Evolutionary conservation across 2,329 filamentous ascomycete genomes (phyloP).

Genomic region (Fusarium pseudocircinatum): DNA sequence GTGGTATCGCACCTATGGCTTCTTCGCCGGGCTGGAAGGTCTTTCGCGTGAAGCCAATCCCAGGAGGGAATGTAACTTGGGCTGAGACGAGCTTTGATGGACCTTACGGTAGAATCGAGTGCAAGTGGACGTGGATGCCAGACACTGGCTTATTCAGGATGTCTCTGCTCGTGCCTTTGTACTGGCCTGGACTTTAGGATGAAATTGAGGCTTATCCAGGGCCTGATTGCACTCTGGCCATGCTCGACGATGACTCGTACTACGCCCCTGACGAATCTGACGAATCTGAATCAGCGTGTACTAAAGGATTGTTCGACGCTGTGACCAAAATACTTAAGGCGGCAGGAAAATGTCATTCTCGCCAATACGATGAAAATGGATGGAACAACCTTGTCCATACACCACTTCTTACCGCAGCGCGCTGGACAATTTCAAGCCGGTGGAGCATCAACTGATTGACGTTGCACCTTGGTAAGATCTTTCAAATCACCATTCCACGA

Average conservation of each 20-base stretch:
- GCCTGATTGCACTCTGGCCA: background rate
- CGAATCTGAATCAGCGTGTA: no score
- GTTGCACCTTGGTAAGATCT: background rate
- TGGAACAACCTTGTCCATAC: background rate
- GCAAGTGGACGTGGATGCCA: background rate
- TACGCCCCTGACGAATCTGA: background rate
- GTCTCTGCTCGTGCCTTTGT: background rate
- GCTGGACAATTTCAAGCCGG: background rate
- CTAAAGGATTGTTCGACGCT: background rate
- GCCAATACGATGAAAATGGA: background rate
- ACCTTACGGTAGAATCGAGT: background rate
- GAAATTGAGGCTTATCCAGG: background rate
- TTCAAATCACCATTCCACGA: fast-evolving
- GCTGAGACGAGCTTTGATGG: background rate
- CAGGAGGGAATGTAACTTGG: background rate
- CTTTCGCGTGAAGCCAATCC: background rate
- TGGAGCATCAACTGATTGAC: background rate
- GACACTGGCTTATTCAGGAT: background rate
- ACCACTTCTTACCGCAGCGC: background rate
- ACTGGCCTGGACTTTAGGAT: background rate
- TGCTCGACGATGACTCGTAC: background rate
- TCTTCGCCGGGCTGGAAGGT: background rate
- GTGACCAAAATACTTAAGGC: background rate
- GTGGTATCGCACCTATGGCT: background rate
- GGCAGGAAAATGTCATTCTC: background rate